phyloP scores from a whole-genome alignment of 1,139 yeast species.

The Saccharomyces hybrid region DNA sequence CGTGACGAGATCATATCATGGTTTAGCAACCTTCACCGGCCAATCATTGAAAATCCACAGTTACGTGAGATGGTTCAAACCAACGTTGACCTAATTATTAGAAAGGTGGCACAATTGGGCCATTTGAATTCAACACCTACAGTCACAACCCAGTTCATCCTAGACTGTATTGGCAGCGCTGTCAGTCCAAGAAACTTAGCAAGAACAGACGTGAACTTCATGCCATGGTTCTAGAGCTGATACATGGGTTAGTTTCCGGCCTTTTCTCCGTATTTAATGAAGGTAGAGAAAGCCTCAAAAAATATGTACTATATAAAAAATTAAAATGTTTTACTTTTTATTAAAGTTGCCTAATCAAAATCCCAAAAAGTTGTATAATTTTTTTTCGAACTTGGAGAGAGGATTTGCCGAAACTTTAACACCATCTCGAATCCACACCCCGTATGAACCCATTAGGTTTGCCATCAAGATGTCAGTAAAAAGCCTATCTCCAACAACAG shows the following conservation, averaged over 20 bases:
- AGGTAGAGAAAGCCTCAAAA: neutral
- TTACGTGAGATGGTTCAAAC: constrained; percentile 79
- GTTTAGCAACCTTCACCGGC: constrained; percentile 75
- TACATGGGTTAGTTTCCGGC: neutral
- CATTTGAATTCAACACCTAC: constrained; percentile 66
- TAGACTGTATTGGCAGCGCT: constrained; percentile 89
- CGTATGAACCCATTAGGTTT: constrained; percentile 81
- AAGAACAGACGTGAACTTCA: constrained; percentile 87
- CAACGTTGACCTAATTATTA: constrained; percentile 79
- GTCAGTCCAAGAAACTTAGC: constrained; percentile 94
- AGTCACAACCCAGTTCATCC: constrained; percentile 87
- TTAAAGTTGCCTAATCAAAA: neutral
- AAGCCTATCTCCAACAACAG: constrained; percentile 82
- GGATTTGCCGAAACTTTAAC: constrained; percentile 35
- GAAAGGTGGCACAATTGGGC: constrained; percentile 62
- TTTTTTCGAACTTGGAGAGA: constrained; percentile 20
- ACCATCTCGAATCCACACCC: constrained; percentile 77
- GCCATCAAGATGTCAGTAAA: constrained; percentile 93
- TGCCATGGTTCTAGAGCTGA: constrained; percentile 61
- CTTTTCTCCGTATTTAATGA: neutral
- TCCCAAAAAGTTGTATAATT: constrained; percentile 8
- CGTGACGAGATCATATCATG: constrained; percentile 92
- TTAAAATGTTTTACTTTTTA: neutral
- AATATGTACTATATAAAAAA: neutral
- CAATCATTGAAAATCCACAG: constrained; percentile 56